phyloP scores from a whole-genome alignment of 805 yeast genomes.

The Saccharomycopsis synnaedendra region DNA sequence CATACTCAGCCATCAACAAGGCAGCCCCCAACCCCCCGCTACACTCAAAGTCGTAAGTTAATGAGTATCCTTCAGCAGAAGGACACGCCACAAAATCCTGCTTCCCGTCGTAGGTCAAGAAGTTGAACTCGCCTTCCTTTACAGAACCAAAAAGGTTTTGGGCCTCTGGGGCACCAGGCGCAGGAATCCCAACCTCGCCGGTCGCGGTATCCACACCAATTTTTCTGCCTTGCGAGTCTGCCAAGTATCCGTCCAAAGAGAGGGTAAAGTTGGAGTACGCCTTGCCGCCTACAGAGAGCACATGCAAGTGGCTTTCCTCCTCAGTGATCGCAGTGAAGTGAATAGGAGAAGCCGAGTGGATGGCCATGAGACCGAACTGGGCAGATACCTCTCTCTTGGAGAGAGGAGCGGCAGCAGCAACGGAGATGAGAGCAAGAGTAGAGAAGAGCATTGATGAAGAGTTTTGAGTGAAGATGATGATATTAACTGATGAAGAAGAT shows the following conservation, averaged over 20 bases:
- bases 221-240: background rate
- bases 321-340: background rate
- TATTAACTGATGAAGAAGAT: too few species aligned
- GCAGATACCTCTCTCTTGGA: too few species aligned
- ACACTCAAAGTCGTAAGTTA: background rate
- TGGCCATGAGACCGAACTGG: slow-evolving; percentile 1
- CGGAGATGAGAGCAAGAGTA: too few species aligned
- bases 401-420: too few species aligned
- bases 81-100: slow-evolving; percentile 2
- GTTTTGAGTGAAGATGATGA: too few species aligned
- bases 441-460: too few species aligned
- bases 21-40: slow-evolving; percentile 1
- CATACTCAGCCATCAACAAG: background rate
- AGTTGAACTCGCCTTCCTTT: too few species aligned
- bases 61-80: slow-evolving; percentile 1
- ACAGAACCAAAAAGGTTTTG: background rate
- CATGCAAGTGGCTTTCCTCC: slow-evolving; percentile 1
- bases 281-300: slow-evolving; percentile 3
- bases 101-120: background rate
- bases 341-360: slow-evolving; percentile 1
- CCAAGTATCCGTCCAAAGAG: background rate
- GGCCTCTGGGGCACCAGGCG: slow-evolving; percentile 1
- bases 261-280: too few species aligned
- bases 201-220: background rate
- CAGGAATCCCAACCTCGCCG: slow-evolving; percentile 1